Base-by-base conservation (phyloP, 345 rosid genomes). In the Acer yangbiense region DNA sequence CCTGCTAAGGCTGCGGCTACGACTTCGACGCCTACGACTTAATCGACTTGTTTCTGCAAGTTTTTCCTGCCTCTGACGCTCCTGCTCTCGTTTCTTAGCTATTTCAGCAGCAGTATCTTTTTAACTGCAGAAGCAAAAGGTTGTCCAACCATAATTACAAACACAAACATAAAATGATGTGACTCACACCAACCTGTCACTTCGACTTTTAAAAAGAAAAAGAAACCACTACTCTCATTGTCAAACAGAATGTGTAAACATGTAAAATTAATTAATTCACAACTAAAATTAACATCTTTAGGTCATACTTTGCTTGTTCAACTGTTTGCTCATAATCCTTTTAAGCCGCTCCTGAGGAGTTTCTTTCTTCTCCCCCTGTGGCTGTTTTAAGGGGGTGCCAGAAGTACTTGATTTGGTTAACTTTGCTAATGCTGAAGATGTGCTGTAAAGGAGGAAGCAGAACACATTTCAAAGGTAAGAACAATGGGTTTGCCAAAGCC, bases 321-420 rank as follows among this genome's bases (percentile, higher is more conserved):
- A 83, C 88, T 94, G 99, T 71, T 52, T 89, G 87, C 90, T 93
- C 99, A 94, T 97, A 69, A 97, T 97, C 91, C 98, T 89, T 85
- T 96, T 96, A 27, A 97, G 86, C 68, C 98, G 90, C 83, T 97
- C 99, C 83, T 97, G 99, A 11, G 98, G 99, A 80, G 98, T 97
- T 86, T 97, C 99, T 71, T 89, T 94, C 87, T 94, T 94, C 85
- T 85, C 98, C 39, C 77, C 90, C 65, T 66, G 88, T 9, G 66
- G 81, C 79, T 86, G 98, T 83, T 92, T 96, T 62, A 76, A 79
- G 55, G 92, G 79, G 17, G 88, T 91, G 6, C 88, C 88, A 63
- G 88, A 86, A 18, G 84, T 32, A 73, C 84, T 83, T 72, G 86
- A 84, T 84, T 92, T 92, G 18, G 95, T 86, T 78, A 96, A 89